phyloP scores from a whole-genome alignment of 2,329 filamentous ascomycete genomes.

The Colletotrichum siamense region DNA sequence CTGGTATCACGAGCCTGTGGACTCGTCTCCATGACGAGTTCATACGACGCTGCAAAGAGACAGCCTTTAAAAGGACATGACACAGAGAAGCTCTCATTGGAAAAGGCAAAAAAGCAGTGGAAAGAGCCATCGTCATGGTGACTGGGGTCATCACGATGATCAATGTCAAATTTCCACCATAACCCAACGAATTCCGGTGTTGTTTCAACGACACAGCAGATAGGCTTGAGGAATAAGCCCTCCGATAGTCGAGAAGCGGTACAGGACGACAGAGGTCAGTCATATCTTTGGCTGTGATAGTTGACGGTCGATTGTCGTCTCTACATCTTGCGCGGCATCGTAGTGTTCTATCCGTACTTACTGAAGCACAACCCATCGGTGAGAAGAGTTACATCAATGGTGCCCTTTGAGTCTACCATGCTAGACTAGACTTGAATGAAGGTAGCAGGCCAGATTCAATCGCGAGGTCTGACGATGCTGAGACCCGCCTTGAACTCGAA shows the following conservation, averaged over 20 bases:
- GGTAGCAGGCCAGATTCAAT: neutral
- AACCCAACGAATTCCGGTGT: neutral
- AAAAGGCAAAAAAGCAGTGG: no score
- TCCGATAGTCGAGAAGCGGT: neutral
- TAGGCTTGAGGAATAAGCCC: neutral
- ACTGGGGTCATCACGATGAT: neutral
- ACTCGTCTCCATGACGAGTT: neutral
- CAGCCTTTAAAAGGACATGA: neutral
- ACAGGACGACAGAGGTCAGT: neutral
- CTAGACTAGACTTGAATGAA: accelerated
- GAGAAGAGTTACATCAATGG: neutral
- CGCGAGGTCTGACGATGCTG: neutral
- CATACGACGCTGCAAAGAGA: neutral
- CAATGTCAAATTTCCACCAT: accelerated
- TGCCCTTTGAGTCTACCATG: neutral
- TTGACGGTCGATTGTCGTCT: neutral
- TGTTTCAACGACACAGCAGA: neutral
- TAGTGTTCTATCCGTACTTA: neutral
- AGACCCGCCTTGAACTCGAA: neutral
- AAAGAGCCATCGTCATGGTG: no score
- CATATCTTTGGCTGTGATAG: neutral
- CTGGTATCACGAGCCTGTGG: accelerated
- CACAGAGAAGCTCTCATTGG: accelerated
- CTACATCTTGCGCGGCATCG: neutral
- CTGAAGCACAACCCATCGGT: neutral